Evolutionary conservation across 2,329 filamentous ascomycete species (phyloP), one percentile per base, ranked within the genome.

Genomic region (Aspergillus felis): DNA sequence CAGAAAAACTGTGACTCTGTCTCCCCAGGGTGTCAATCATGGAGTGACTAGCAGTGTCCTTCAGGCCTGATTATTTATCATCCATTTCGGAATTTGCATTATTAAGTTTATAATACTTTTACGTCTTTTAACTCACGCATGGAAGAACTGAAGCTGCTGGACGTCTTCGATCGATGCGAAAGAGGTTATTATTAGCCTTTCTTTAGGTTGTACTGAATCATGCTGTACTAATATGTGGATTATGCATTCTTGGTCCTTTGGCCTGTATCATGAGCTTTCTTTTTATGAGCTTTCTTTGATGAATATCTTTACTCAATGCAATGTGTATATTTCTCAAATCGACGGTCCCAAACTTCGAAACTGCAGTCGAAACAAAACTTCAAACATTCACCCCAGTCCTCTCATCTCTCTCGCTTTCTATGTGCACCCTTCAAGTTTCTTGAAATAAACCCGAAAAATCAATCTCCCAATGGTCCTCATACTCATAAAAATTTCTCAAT

Each of bases 11-110:
- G 60, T 58, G 12, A 66, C 63, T 10, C 60, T 69, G 17, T 69
- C 67, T 10, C 63, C 67, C 2, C 66, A 62, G 55, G 66, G 69
- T 22, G 66, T 69, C 20, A 73, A 69, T 41, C 74, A 77, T 55
- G 71, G 72, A 4, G 71, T 77, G 29, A 68, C 72, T 35, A 71
- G 73, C 55, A 76, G 72, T 60, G 74, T 77, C 50, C 67, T 74
- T n/a, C 74, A 75, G 61, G 69, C 70, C 41, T 47, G 67, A 61
- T 58, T 14, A 50, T 53, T 46, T 25, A n/a, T 29, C n/a, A 25
- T 32, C 8, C 32, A 24, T 46, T 38, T 9, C 14, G 35, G 44
- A 35, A 46, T 35, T 24, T n/a, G 50, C 47, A 29, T 22, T 24
- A 50, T 49, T 32, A 54, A 10, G 52, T 44, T 28, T n/a, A 28